Base-by-base conservation (phyloP, 1,284 basidiomycete genomes). In the Ustilago xerochloae region DNA sequence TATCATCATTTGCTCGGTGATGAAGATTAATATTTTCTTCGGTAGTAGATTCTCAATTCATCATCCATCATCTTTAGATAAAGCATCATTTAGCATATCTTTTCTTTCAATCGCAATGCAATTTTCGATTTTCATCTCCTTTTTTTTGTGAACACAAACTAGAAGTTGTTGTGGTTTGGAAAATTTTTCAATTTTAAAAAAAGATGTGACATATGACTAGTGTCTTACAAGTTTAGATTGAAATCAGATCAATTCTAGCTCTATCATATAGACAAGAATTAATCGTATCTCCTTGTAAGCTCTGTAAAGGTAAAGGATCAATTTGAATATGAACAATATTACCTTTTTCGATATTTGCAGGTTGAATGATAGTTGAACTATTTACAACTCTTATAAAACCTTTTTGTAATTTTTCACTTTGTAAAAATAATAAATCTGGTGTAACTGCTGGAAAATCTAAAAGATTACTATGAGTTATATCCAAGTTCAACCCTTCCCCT, bases 371-470 rank as follows among this genome's bases (percentile, higher is more conserved):
- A 6, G 87, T 85, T 1, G 91, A 90, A 24, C 87, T 87, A 72
- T 92, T 89, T 20, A 93, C 89, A 28, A 88, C 85, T 55, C 90
- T 88, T 5, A 79, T 53, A 24, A 77, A 78, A 10, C 69, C 70
- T 29, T 73, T 71, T 7, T 47, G 6, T 6, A 63, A 22, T n/a
- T 63, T 48, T 4, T 32, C 2, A 83, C 92, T 94, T 0, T 94
- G 93, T 1, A 94, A 82, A 51, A 98, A 88, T 38, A 98, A 86
- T 3, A 97, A 87, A 81, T 96, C 93, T 0, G 94, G 94, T 0
- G 89, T 85, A 1, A 84, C 71, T 4, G 66, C 52, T 15, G 75
- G 74, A 43, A 69, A 63, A 18, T 33, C 79, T 5, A 80, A 61
- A 6, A 84, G 59, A 16, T 72, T 64, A 24, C 64, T 71, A 41